phyloP scores from a whole-genome alignment of 768 basidiomycete genomes.

The Termitomyces sp. region DNA sequence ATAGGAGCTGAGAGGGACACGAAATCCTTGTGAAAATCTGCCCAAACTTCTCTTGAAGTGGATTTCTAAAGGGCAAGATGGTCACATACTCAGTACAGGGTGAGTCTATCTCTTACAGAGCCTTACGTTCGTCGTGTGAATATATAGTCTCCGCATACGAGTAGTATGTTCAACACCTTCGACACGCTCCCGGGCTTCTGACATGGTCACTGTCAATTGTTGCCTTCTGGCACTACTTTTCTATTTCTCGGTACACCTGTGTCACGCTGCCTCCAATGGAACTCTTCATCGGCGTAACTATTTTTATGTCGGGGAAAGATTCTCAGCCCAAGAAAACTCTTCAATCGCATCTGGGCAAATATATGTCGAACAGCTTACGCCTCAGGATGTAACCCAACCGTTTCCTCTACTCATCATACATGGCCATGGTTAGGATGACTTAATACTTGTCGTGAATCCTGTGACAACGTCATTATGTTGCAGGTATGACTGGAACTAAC shows the following conservation, averaged over 20 bases:
- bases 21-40: neutral
- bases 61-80: neutral
- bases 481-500: conserved; percentile 49
- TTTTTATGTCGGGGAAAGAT: conserved; percentile 44
- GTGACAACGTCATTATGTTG: neutral
- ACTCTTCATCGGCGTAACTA: conserved; percentile 41
- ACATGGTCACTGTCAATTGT: neutral
- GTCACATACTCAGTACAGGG: neutral
- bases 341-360: conserved; percentile 39
- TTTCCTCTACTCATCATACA: conserved; percentile 44
- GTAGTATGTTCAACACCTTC: neutral
- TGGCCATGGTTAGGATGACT: conserved; percentile 30
- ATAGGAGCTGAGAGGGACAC: neutral
- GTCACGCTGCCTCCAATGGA: conserved; percentile 10
- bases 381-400: conserved; percentile 30
- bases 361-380: conserved; percentile 48
- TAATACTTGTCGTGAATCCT: neutral
- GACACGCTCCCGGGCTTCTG: neutral
- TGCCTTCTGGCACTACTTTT: neutral
- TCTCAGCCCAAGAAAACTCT: conserved; percentile 28
- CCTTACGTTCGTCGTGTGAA: neutral
- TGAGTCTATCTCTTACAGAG: neutral
- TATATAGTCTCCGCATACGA: neutral
- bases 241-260: neutral
- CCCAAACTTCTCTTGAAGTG: neutral